A percentile compares a stretch with the other conserved stretches of the same genome.
Conservation (phyloP, 1,139 yeast genomes). For the Yamadazyma taylorii region DNA sequence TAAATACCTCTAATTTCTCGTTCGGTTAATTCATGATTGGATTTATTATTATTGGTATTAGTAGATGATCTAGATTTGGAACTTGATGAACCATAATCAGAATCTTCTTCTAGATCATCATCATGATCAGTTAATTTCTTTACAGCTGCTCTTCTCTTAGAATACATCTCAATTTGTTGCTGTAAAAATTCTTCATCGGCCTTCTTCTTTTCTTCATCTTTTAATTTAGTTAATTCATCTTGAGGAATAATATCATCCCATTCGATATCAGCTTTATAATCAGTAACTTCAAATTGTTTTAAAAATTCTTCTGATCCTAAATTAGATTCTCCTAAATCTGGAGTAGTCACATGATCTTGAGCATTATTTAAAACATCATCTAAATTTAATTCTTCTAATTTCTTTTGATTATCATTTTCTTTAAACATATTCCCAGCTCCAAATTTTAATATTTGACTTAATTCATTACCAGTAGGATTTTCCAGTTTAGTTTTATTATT, state of each 20-base stretch:
- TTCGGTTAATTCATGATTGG: conserved; percentile 67
- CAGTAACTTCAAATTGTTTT: conserved; percentile 97
- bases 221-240: conserved; percentile 83
- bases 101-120: conserved; percentile 24
- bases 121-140: conserved; percentile 51
- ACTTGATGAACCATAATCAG: conserved; percentile 8
- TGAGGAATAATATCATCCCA: conserved; percentile 99
- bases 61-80: conserved; percentile 2
- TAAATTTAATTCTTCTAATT: conserved; percentile 88
- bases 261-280: conserved; percentile 95
- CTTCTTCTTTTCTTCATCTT: conserved; percentile 86
- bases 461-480: conserved; percentile 83
- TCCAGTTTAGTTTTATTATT: conserved; percentile 38
- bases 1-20: conserved; percentile 86
- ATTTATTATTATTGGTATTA: conserved; percentile 24
- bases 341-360: conserved; percentile 95
- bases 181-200: conserved; percentile 84
- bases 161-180: conserved; percentile 86
- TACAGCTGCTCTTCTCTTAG: conserved; percentile 76
- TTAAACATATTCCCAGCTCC: conserved; percentile 99
- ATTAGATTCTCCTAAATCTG: conserved; percentile 94
- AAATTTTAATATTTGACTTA: conserved; percentile 90
- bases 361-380: conserved; percentile 97
- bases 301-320: conserved; percentile 97
- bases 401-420: conserved; percentile 88